A percentile compares a stretch with the other conserved stretches of the same genome.
These are phyloP conservation scores for Iris pallida DNA, from an alignment of 116 monocot species.

Conservation along the genomic window DNA sequence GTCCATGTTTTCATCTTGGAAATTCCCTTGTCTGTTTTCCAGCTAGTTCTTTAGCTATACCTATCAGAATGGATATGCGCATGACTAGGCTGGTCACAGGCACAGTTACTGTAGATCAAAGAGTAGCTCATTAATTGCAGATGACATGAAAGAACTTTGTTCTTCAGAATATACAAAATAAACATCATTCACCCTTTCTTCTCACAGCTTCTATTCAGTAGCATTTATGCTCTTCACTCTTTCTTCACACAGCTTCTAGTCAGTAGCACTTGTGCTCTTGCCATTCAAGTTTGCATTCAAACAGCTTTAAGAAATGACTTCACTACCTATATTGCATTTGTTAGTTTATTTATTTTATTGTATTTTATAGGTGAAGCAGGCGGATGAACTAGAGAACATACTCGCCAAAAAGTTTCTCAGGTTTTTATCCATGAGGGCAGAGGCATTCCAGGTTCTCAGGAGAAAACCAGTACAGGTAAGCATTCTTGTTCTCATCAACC, in stretches of 20 bases:
- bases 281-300: background rate
- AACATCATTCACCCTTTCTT: no score
- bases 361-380: conserved; percentile 74
- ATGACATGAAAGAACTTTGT: no score
- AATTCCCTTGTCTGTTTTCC: no score
- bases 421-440: conserved; percentile 99
- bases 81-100: no score
- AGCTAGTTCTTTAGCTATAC: no score
- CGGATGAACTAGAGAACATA: conserved; percentile 94
- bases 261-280: background rate
- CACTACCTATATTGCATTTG: background rate
- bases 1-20: no score
- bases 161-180: no score
- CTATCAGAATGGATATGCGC: no score
- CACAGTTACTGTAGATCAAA: no score
- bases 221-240: background rate
- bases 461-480: conserved; percentile 94
- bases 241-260: no score
- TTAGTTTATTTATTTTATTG: background rate
- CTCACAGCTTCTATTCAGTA: background rate
- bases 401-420: conserved; percentile 92
- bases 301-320: background rate
- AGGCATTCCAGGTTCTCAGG: conserved; percentile 95
- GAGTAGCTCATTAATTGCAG: no score
- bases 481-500: no score